These are phyloP conservation scores for Stemphylium lycopersici DNA, from an alignment of 2,329 filamentous ascomycete genomes.

Conservation along the genomic window DNA sequence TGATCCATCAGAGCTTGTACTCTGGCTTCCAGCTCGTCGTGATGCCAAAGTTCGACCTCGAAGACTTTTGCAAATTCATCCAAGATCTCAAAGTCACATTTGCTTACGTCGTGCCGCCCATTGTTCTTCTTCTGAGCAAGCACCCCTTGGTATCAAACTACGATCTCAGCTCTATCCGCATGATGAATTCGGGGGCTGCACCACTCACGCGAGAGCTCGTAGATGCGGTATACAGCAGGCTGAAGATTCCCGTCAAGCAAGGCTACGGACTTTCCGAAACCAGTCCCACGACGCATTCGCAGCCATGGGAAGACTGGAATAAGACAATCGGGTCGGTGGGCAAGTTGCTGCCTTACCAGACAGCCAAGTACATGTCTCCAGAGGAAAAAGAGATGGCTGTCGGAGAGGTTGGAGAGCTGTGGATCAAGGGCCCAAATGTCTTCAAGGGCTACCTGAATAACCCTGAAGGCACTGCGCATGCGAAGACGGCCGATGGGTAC, in stretches of 20 bases:
- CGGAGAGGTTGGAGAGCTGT: conserved; percentile 65
- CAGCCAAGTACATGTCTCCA: conserved; percentile 76
- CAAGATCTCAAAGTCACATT: conserved; percentile 78
- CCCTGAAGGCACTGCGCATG: conserved; percentile 70
- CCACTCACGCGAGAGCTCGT: conserved; percentile 83
- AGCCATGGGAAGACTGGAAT: conserved; percentile 77
- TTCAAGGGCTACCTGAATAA: conserved; percentile 82
- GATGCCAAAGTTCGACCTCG: conserved; percentile 81
- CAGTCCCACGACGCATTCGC: conserved; percentile 76
- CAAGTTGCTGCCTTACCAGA: conserved; percentile 76
- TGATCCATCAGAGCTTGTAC: conserved; percentile 72
- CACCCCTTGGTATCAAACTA: conserved; percentile 79
- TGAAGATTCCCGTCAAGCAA: conserved; percentile 84
- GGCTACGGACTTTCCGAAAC: conserved; percentile 92
- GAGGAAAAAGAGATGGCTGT: conserved; percentile 64
- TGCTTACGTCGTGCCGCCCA: conserved; percentile 81
- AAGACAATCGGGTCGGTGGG: conserved; percentile 80
- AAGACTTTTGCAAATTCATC: conserved; percentile 76
- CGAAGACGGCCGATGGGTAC: conserved; percentile 77
- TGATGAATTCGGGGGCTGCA: conserved; percentile 87
- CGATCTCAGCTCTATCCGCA: conserved; percentile 77
- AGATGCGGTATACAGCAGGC: conserved; percentile 73
- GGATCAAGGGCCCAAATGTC: conserved; percentile 79
- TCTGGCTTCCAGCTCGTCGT: conserved; percentile 71
- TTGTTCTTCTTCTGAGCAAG: conserved; percentile 81